Evolutionary conservation across 352 stramenopile species (phyloP), one percentile per base, ranked within the genome.

Genomic region (Globisporangium splendens): DNA sequence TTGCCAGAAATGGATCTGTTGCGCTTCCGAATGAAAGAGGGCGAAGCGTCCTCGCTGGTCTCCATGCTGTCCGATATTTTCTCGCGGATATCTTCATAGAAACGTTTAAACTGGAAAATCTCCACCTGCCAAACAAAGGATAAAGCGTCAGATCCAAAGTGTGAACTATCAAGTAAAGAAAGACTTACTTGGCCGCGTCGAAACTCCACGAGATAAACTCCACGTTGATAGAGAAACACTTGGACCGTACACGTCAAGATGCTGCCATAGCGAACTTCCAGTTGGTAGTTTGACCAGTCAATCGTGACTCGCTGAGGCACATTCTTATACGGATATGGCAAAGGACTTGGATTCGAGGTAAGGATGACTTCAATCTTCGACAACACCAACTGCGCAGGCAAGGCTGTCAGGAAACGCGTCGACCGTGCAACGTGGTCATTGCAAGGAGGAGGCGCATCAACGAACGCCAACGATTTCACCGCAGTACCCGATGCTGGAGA

Each of bases 91-190:
- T 88, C 79, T 61, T 94, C 77, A 62, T 92, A 94, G 55, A 93
- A 94, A 46, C 85, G 79, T 62, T 95, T 93, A 64, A 95, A 95
- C 60, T 89, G 70, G 56, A 95, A 95, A 50, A 93, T 91, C 61
- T 95, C 85, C 13, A 93, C 64, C 83, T 94, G 59, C 1, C 56
- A 15, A 48, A 46, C 10, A 18, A 46, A 54, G 43, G 48, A 68
- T 1, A 63, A 41, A 52, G 54, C 17, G 31, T 8, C 2, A 46
- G 20, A 41, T 14, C 17, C n/a, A 21, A 38, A 7, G 20, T 20
- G 18, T 22, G 8, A 46, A 24, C 20, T 18, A 46, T 18, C 18
- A 12, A 28, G 15, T 6, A 8, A 18, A 14, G 1, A 54, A 46
- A 50, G 2, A 72, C 68, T n/a, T 66, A 92, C 82, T 59, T 92